phyloP scores from a whole-genome alignment of 306 rosid species.

The Hippophae tibetana region DNA sequence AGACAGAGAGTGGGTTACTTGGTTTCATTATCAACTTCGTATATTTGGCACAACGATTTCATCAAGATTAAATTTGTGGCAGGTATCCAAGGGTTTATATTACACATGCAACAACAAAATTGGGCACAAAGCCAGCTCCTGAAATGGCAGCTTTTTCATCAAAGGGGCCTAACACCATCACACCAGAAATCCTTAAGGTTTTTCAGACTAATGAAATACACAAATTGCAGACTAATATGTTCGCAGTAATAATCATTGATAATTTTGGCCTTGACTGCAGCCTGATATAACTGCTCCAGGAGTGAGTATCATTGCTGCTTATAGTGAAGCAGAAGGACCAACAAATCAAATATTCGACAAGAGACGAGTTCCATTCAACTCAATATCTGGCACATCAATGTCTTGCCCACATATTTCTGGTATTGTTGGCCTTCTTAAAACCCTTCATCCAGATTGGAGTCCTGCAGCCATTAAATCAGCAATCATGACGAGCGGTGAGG shows the following conservation, averaged over 20 bases:
- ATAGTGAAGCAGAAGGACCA: conserved; percentile 69
- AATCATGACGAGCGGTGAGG: conserved; percentile 80
- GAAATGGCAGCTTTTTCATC: conserved; percentile 93
- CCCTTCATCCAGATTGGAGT: conserved; percentile 74
- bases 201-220: background rate
- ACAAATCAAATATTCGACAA: conserved; percentile 53
- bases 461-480: conserved; percentile 94
- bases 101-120: conserved; percentile 39
- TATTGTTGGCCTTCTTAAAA: conserved; percentile 55
- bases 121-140: conserved; percentile 76
- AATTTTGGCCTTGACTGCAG: conserved; percentile 30
- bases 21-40: background rate
- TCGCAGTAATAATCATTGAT: too few relatives aligned
- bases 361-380: conserved; percentile 53
- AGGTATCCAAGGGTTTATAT: conserved; percentile 66
- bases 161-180: conserved; percentile 59
- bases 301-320: conserved; percentile 81
- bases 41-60: too few relatives aligned
- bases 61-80: background rate
- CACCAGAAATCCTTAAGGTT: conserved; percentile 85
- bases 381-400: conserved; percentile 90
- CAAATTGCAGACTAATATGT: too few relatives aligned
- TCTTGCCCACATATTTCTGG: conserved; percentile 92
- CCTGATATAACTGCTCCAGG: conserved; percentile 97
- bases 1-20: background rate